Evolutionary conservation across 352 stramenopile genomes (phyloP), one percentile per base, ranked within the genome.

Genomic region (Blastocystis sp.): DNA sequence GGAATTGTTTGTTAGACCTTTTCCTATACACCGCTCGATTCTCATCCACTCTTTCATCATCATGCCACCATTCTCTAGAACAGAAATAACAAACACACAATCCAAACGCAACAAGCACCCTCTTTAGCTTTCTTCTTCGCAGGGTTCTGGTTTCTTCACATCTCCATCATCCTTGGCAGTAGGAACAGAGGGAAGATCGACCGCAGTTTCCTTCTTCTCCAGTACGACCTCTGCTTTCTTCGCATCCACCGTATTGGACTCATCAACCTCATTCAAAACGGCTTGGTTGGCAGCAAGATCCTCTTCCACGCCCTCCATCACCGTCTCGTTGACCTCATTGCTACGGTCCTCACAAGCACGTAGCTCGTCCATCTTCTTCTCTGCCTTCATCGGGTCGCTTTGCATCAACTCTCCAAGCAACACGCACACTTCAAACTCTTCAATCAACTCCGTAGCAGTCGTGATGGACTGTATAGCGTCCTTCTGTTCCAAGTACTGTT

Each of bases 401-500:
- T 38, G 7, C 14, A 76, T 76, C 4, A 76, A 76, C 2, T 59
- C 48, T 24, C 3, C 11, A 38, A 38, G 43, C 14, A 54, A 2
- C 2, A 9, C 38, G 6, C 6, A 76, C 66, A 76, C 6, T 57
- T 38, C 66, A 57, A 60, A 60, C 21, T 57, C 1, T 14, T 76
- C 48, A 2, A 76, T 57, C 40, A 76, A 14, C 3, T 40, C 24
- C 2, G 66, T 60, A 38, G 48, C 38, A 42, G 42, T 21, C 42
- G 11, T 9, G 21, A 76, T 38, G 54, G 66, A 76, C 10, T 10
- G 7, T 21, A 76, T 11, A 57, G 28, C 48, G 48, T 76, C 66
- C 7, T 38, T 76, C 34, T 76, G 66, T 28, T 76, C 66, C 66
- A 76, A 14, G 48, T 76, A 76, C n/a, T 40, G 34, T 28, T 76